These are phyloP conservation scores for Vigna trinervia DNA, from an alignment of 306 rosid genomes.

Conservation along the genomic window DNA sequence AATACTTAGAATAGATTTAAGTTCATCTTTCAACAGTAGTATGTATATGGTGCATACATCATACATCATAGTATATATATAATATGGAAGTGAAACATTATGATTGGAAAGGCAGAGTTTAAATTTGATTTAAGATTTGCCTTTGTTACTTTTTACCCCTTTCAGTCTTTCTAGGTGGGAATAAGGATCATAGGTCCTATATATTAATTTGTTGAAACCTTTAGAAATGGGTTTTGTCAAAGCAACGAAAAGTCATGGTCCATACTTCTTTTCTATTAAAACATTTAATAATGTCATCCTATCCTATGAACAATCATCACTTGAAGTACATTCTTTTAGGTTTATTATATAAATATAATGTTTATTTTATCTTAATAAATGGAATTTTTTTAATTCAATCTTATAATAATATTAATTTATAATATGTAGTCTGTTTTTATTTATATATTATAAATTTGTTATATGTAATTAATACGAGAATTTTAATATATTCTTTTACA, in stretches of 20 bases:
- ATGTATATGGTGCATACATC: slow-evolving; percentile 21
- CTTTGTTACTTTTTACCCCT: background rate
- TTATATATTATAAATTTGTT: too few species aligned
- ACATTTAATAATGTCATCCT: slow-evolving; percentile 30
- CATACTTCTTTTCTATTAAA: slow-evolving; percentile 26
- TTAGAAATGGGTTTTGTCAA: slow-evolving; percentile 37
- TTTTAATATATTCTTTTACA: too few species aligned
- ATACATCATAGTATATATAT: background rate
- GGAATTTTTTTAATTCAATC: too few species aligned
- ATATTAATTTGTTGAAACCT: slow-evolving; percentile 44
- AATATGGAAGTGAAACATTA: slow-evolving; percentile 17
- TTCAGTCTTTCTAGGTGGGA: slow-evolving; percentile 9
- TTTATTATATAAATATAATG: too few species aligned
- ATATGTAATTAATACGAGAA: too few species aligned
- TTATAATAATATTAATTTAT: too few species aligned
- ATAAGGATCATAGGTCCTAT: slow-evolving; percentile 20
- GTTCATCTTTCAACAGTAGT: slow-evolving; percentile 28
- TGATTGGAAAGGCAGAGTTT: background rate
- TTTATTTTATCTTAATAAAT: too few species aligned
- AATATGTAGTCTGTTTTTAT: too few species aligned
- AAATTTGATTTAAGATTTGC: slow-evolving; percentile 7
- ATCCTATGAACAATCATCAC: background rate
- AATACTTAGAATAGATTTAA: slow-evolving; percentile 7
- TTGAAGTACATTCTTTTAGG: background rate
- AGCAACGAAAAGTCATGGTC: slow-evolving; percentile 36